phyloP scores from a whole-genome alignment of 306 rosid genomes.

The Arachis stenosperma region DNA sequence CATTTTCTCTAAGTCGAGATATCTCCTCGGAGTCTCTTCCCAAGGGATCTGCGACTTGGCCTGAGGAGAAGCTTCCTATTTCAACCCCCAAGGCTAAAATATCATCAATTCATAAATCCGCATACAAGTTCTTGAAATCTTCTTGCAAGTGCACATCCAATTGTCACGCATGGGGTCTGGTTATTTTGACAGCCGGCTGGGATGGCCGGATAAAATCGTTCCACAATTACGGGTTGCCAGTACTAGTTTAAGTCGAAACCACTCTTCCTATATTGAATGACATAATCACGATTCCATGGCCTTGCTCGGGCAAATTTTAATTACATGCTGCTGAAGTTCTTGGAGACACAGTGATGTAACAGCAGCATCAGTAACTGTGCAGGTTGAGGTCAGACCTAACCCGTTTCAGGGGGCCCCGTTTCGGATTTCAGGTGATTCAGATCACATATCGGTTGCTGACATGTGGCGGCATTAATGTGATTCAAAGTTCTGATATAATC shows the following conservation, averaged over 20 bases:
- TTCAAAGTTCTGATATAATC: slow-evolving; percentile 43
- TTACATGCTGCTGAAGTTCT: slow-evolving; percentile 36
- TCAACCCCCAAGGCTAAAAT: slow-evolving; percentile 55
- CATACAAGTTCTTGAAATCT: slow-evolving; percentile 73
- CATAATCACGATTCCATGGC: slow-evolving; percentile 37
- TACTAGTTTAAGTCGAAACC: slow-evolving; percentile 52
- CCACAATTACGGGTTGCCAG: slow-evolving; percentile 87
- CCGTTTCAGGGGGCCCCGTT: slow-evolving; percentile 42
- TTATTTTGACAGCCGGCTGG: slow-evolving; percentile 91
- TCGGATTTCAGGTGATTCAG: slow-evolving; percentile 42
- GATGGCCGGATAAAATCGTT: slow-evolving; percentile 91
- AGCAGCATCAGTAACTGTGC: slow-evolving; percentile 48
- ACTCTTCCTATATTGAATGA: slow-evolving; percentile 35
- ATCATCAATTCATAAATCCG: slow-evolving; percentile 64
- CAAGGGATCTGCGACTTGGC: slow-evolving; percentile 98
- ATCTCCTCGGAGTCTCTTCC: slow-evolving; percentile 70
- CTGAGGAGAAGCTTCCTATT: slow-evolving; percentile 91
- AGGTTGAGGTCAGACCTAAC: slow-evolving; percentile 40
- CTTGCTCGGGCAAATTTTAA: slow-evolving; percentile 31
- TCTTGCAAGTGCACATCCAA: slow-evolving; percentile 70
- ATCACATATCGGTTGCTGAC: slow-evolving; percentile 40
- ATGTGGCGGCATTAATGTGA: slow-evolving; percentile 44
- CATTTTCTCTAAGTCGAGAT: slow-evolving; percentile 71
- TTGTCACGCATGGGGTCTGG: slow-evolving; percentile 94
- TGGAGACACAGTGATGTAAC: slow-evolving; percentile 28